A percentile compares a stretch with the other conserved stretches of the same genome.
Evolutionary conservation across 371 early-diverging fungal genomes (phyloP).

Genomic region (Batrachochytrium dendrobatidis): DNA sequence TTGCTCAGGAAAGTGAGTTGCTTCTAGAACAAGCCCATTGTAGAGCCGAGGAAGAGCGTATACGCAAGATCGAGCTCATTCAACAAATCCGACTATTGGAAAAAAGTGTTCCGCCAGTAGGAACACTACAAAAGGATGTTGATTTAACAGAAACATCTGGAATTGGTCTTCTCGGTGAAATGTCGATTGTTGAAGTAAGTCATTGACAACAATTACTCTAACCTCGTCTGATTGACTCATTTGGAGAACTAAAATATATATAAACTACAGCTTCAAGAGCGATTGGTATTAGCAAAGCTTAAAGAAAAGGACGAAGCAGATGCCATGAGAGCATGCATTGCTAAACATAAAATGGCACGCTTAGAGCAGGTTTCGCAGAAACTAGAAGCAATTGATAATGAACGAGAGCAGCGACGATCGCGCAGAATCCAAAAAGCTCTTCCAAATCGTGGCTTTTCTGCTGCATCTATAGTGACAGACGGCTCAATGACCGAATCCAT

Average conservation of each 20-base stretch:
- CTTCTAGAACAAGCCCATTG: slow-evolving; percentile 25
- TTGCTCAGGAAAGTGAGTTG: slow-evolving; percentile 18
- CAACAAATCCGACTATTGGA: slow-evolving; percentile 43
- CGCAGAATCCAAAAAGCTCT: not conserved
- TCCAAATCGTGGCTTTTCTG: not conserved
- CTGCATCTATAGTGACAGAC: not conserved
- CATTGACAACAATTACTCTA: not conserved
- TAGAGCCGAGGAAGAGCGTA: slow-evolving; percentile 30
- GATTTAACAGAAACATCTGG: slow-evolving; percentile 39
- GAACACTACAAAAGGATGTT: slow-evolving; percentile 23
- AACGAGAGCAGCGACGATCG: slow-evolving; percentile 16
- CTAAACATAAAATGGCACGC: slow-evolving; percentile 12
- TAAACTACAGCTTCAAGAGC: slow-evolving; percentile 36
- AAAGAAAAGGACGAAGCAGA: slow-evolving; percentile 16
- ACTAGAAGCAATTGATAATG: slow-evolving; percentile 28
- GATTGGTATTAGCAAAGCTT: slow-evolving; percentile 22
- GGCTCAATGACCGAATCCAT: not conserved
- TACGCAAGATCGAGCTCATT: slow-evolving; percentile 36
- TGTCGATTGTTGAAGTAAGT: slow-evolving; percentile 40
- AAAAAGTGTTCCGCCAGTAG: slow-evolving; percentile 28
- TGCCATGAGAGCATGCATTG: slow-evolving; percentile 23
- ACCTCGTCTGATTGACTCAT: slow-evolving; percentile 1
- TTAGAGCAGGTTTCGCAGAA: slow-evolving; percentile 19
- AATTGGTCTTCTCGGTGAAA: slow-evolving; percentile 38
- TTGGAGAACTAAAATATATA: slow-evolving; percentile 2